Evolutionary conservation across 2,329 filamentous ascomycete species (phyloP).

Genomic region (Claviceps digitariae): DNA sequence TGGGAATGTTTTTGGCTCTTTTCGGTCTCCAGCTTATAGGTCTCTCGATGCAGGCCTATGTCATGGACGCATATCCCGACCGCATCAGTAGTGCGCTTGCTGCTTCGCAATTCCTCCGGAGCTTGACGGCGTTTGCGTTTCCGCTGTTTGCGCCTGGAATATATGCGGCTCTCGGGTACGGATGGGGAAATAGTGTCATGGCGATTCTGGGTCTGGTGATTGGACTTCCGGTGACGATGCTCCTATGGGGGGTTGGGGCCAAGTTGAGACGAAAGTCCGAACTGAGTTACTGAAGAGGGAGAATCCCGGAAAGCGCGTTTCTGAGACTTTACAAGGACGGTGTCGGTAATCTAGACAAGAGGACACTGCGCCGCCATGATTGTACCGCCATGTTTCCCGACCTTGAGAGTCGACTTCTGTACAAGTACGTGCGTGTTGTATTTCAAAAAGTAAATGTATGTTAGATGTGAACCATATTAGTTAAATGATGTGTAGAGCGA

Average conservation of each 20-base stretch:
- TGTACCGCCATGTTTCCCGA: background rate
- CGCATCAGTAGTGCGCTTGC: slow-evolving; percentile 34
- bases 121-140: slow-evolving; percentile 31
- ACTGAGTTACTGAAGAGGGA: background rate
- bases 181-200: slow-evolving; percentile 20
- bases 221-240: background rate
- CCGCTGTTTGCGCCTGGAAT: slow-evolving; percentile 31
- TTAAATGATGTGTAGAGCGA: background rate
- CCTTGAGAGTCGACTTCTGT: background rate
- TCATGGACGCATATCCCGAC: slow-evolving; percentile 31
- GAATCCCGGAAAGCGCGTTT: no score
- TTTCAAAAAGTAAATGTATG: background rate
- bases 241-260: background rate
- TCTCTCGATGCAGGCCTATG: slow-evolving; percentile 21
- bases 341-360: background rate
- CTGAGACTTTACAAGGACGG: background rate
- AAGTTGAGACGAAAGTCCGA: background rate
- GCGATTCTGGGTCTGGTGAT: background rate
- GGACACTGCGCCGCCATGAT: background rate
- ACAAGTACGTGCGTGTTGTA: background rate
- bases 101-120: slow-evolving; percentile 29
- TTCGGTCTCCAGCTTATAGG: slow-evolving; percentile 20
- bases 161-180: slow-evolving; percentile 14
- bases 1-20: slow-evolving; percentile 19
- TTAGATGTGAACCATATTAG: background rate